These are phyloP conservation scores for Glarea lozoyensis DNA, from an alignment of 495 filamentous ascomycete genomes.

Conservation along the genomic window DNA sequence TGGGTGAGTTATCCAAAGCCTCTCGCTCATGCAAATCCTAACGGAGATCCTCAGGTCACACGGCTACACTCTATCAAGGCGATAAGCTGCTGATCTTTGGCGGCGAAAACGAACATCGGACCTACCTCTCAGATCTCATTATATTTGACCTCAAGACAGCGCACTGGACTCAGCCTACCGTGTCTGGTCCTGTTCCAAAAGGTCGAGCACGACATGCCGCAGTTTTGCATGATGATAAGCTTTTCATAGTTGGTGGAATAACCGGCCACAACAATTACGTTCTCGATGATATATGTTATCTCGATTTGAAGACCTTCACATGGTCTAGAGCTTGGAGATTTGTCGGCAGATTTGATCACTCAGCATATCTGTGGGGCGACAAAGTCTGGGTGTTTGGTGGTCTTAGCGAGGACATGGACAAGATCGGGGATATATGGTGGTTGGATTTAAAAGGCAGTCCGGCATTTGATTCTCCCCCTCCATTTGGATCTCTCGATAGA, in stretches of 20 bases:
- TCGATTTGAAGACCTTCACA: conserved; percentile 94
- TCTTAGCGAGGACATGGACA: conserved; percentile 89
- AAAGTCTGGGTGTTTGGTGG: conserved; percentile 97
- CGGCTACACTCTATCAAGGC: conserved; percentile 87
- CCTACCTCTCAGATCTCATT: conserved; percentile 90
- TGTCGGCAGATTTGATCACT: conserved; percentile 87
- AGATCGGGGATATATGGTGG: conserved; percentile 92
- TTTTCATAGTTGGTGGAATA: conserved; percentile 88
- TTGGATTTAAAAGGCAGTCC: conserved; percentile 85
- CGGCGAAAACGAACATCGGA: conserved; percentile 93
- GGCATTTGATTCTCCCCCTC: conserved; percentile 64
- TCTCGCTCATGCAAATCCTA: conserved; percentile 3
- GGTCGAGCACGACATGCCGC: conserved; percentile 90
- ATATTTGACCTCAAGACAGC: conserved; percentile 91
- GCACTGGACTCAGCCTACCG: conserved; percentile 85
- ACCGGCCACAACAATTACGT: conserved; percentile 81
- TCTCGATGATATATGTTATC: conserved; percentile 88
- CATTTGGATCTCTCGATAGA: conserved; percentile 57
- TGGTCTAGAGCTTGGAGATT: conserved; percentile 97
- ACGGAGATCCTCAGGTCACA: conserved; percentile 57
- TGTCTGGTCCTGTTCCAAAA: conserved; percentile 72
- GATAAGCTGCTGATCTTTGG: conserved; percentile 94
- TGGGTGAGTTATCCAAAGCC: conserved; percentile 56
- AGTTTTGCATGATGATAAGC: conserved; percentile 89
- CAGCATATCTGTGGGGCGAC: conserved; percentile 82